These are phyloP conservation scores for Alloascoidea africana DNA, from an alignment of 805 yeast genomes.

Conservation along the genomic window DNA sequence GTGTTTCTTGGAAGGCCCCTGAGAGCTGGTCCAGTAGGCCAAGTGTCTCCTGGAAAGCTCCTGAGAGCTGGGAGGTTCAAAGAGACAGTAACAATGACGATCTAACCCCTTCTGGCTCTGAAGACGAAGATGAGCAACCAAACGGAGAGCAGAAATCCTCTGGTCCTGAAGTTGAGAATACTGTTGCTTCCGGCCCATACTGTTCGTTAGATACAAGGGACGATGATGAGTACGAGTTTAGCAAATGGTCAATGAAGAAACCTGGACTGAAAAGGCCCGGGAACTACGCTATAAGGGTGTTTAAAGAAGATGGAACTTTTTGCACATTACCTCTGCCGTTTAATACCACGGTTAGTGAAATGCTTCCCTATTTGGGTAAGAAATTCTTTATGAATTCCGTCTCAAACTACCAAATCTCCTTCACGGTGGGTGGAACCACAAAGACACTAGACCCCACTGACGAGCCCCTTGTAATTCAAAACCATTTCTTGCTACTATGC, in stretches of 20 bases:
- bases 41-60: too few species aligned
- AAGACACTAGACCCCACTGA: slow-evolving; percentile 62
- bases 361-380: slow-evolving; percentile 54
- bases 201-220: too few species aligned
- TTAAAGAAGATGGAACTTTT: slow-evolving; percentile 71
- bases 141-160: too few species aligned
- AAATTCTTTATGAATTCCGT: slow-evolving; percentile 61
- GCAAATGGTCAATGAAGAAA: slow-evolving; percentile 4
- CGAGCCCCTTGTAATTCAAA: slow-evolving; percentile 64
- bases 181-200: too few species aligned
- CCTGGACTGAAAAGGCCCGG: not conserved
- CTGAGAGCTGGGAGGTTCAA: too few species aligned
- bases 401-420: slow-evolving; percentile 61
- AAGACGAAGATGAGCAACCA: too few species aligned
- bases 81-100: too few species aligned
- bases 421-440: slow-evolving; percentile 62
- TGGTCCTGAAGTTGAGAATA: too few species aligned
- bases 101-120: too few species aligned
- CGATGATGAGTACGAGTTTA: slow-evolving; percentile 2
- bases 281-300: slow-evolving; percentile 46
- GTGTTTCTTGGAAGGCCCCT: too few species aligned
- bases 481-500: slow-evolving; percentile 52
- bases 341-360: slow-evolving; percentile 62
- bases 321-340: slow-evolving; percentile 71
- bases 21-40: too few species aligned